A percentile compares a stretch with the other conserved stretches of the same genome.
phyloP scores from a whole-genome alignment of 1,139 yeast species.

The Yamadazyma triangularis region DNA sequence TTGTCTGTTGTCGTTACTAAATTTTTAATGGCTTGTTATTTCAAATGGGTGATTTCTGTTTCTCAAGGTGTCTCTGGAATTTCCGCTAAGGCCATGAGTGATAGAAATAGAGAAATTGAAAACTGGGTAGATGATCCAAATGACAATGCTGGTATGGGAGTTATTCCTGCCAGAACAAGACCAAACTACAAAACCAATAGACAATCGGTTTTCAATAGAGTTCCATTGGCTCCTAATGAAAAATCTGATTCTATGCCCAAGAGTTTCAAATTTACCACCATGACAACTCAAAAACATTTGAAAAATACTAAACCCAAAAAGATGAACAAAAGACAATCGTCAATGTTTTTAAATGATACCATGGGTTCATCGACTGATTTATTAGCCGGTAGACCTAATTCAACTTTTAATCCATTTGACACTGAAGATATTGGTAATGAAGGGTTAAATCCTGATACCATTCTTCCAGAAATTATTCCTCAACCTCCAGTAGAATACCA shows the following conservation, averaged over 20 bases:
- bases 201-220: conserved; percentile 41
- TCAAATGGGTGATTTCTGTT: conserved; percentile 75
- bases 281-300: conserved; percentile 52
- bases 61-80: conserved; percentile 73
- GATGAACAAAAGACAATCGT: conserved; percentile 12
- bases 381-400: conserved; percentile 27
- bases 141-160: conserved; percentile 37
- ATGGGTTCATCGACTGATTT: conserved; percentile 32
- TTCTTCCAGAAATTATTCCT: conserved; percentile 68
- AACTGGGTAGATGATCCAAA: conserved; percentile 59
- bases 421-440: conserved; percentile 36
- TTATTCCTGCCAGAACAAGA: conserved; percentile 49
- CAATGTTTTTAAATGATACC: conserved; percentile 29
- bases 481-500: conserved; percentile 89
- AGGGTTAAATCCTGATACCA: conserved; percentile 64
- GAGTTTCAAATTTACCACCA: conserved; percentile 48
- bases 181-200: conserved; percentile 47
- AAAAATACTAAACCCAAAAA: conserved; percentile 9
- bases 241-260: conserved; percentile 34
- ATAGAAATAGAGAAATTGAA: conserved; percentile 61
- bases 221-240: conserved; percentile 38
- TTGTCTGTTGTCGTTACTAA: conserved; percentile 72
- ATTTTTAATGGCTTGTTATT: conserved; percentile 83
- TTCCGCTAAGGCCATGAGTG: conserved; percentile 43
- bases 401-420: conserved; percentile 37